Evolutionary conservation across 352 stramenopile genomes (phyloP), one percentile per base, ranked within the genome.

Genomic region (Phytophthora niederhauseri): DNA sequence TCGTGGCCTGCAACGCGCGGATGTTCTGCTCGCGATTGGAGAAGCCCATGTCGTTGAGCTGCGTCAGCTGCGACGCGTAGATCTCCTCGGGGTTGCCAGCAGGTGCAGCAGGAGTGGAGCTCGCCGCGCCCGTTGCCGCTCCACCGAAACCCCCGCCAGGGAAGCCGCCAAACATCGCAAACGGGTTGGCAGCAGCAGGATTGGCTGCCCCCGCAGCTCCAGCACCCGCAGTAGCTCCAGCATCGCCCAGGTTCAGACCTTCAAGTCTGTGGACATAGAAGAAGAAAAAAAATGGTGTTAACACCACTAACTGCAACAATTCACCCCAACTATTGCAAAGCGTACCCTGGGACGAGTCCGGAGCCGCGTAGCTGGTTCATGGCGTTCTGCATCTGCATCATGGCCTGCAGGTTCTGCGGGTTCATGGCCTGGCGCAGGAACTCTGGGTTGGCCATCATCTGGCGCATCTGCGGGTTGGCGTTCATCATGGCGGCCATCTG

Each of bases 11-110:
- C 59, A 98, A 76, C 51, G 90, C 92, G 30, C 89, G 82, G 48
- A 97, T 63, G 81, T 96, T 97, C 61, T 95, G 89, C 28, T 94
- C 88, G 20, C 85, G 81, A 77, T 98, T 94, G 6, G 83, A 80
- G 57, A 98, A 98, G 46, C 93, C 93, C 91, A 98, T 97, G 68
- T 97, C 91, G 46, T 78, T 83, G 46, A 98, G 78, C 72, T 98
- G 91, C n/a, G 78, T 83, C 34, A 98, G 70, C 72, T 98, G 93
- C 22, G 82, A 85, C 26, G 91, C 90, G 70, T 96, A 98, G 5
- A 84, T 72, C 61, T 97, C 85, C 54, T 94, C 88, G 2, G 89
- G 90, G 71, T 97, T 96, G 19, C 65, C 76, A 31, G 66, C 66
- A 5, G 88, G 69, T 0, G 77, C 51, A 4, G 76, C 75, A 19